A percentile compares a stretch with the other conserved stretches of the same genome.
phyloP scores from a whole-genome alignment of 805 yeast species.

The Suhomyces faveliae region DNA sequence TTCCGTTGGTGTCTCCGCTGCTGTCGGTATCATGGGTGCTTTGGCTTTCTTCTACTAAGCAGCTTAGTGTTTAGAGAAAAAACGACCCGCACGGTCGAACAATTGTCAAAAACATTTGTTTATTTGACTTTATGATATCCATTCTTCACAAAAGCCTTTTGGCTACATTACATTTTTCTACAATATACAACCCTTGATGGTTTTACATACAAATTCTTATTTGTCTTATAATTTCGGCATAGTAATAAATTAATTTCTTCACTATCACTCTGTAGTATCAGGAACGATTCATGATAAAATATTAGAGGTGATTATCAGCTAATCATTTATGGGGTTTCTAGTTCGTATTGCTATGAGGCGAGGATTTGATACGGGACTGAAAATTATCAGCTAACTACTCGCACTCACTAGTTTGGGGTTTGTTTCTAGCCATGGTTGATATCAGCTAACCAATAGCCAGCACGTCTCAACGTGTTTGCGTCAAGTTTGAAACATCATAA shows the following conservation, averaged over 20 bases:
- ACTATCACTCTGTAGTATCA: background rate
- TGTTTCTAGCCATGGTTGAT: no score
- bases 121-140: slow-evolving; percentile 1
- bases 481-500: no score
- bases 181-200: background rate
- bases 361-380: no score
- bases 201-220: background rate
- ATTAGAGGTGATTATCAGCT: no score
- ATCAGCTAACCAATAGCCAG: no score
- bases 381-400: no score
- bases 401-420: no score
- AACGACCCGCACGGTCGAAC: background rate
- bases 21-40: slow-evolving; percentile 11
- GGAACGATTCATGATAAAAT: no score
- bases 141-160: background rate
- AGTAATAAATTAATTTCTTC: background rate
- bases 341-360: no score
- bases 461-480: no score
- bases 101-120: background rate
- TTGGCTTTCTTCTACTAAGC: slow-evolving; percentile 13
- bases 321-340: no score
- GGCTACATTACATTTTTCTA: background rate
- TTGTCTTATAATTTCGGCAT: background rate
- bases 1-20: slow-evolving; percentile 8
- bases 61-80: background rate